Conservation (phyloP, 441 rosid species). For the Arabidopsis hybrid region DNA sequence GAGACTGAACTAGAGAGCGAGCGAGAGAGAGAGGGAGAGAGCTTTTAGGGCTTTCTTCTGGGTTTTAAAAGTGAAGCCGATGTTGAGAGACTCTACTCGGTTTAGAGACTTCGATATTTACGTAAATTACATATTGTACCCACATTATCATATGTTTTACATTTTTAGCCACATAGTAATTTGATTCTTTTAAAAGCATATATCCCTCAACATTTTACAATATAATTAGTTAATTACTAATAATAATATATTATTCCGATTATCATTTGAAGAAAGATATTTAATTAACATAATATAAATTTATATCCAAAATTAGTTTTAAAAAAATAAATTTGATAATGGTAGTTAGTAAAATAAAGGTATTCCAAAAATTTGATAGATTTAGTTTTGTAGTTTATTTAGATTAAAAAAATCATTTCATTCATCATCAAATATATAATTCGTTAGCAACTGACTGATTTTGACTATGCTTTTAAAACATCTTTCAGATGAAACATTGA, state of each 20-base stretch:
- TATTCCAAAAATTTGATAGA: neutral
- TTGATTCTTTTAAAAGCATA: neutral
- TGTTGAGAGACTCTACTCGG: neutral
- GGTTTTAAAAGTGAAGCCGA: slow-evolving; percentile 12
- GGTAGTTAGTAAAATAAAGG: neutral
- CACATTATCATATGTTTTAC: neutral
- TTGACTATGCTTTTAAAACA: neutral
- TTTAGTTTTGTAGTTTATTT: neutral
- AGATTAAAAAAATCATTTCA: neutral
- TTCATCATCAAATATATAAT: neutral
- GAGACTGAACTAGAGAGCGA: slow-evolving; percentile 14
- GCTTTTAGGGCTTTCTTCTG: slow-evolving; percentile 44
- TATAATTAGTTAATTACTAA: too few species aligned
- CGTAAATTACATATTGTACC: neutral
- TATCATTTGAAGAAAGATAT: neutral
- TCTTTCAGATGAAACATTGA: neutral
- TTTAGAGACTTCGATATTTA: neutral
- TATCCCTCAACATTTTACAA: neutral
- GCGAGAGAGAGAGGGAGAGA: neutral
- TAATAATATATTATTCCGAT: neutral
- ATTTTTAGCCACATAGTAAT: neutral
- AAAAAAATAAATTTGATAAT: too few species aligned
- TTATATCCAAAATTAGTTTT: neutral
- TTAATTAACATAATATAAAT: neutral
- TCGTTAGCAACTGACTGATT: neutral